Conservation (phyloP, 306 rosid species). For the Sechiopsis laciniata region DNA sequence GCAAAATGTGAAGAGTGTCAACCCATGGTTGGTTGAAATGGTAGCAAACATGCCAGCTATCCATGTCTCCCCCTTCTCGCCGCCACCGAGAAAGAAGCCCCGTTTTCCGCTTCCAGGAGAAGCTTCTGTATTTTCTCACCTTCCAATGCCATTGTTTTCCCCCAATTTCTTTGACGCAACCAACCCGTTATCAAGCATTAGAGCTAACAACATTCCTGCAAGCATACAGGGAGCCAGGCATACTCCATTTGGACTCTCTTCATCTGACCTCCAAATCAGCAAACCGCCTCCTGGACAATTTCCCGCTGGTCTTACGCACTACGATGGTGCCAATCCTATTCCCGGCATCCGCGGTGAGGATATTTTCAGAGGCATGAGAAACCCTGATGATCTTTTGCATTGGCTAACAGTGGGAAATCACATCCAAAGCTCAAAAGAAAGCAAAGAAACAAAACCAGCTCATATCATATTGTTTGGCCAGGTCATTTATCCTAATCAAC, state of each 20-base stretch:
- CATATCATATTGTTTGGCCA: slow-evolving; percentile 79
- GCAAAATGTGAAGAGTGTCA: slow-evolving; percentile 79
- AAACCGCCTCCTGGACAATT: slow-evolving; percentile 42
- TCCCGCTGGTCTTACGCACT: slow-evolving; percentile 42
- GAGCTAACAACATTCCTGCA: slow-evolving; percentile 40
- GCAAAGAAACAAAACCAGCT: slow-evolving; percentile 44
- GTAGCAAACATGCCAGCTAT: slow-evolving; percentile 64
- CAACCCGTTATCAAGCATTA: slow-evolving; percentile 41
- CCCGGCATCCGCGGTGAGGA: slow-evolving; percentile 33
- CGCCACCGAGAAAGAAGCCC: slow-evolving; percentile 66
- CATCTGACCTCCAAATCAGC: slow-evolving; percentile 48
- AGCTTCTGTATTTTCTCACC: slow-evolving; percentile 47
- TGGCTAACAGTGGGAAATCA: slow-evolving; percentile 52
- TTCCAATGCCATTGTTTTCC: slow-evolving; percentile 50
- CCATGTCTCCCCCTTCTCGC: slow-evolving; percentile 58
- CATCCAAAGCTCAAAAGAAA: slow-evolving; percentile 42
- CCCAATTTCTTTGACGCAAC: slow-evolving; percentile 40
- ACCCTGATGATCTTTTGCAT: slow-evolving; percentile 42
- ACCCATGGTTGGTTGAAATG: slow-evolving; percentile 87
- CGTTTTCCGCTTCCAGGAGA: slow-evolving; percentile 50
- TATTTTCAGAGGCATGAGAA: slow-evolving; percentile 29
- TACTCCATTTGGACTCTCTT: slow-evolving; percentile 64
- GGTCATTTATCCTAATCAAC: slow-evolving; percentile 54
- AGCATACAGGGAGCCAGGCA: slow-evolving; percentile 99
- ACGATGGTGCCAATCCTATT: slow-evolving; percentile 34